A percentile compares a stretch with the other conserved stretches of the same genome.
Evolutionary conservation across 306 rosid species (phyloP).

Genomic region (Vigna hirtella): DNA sequence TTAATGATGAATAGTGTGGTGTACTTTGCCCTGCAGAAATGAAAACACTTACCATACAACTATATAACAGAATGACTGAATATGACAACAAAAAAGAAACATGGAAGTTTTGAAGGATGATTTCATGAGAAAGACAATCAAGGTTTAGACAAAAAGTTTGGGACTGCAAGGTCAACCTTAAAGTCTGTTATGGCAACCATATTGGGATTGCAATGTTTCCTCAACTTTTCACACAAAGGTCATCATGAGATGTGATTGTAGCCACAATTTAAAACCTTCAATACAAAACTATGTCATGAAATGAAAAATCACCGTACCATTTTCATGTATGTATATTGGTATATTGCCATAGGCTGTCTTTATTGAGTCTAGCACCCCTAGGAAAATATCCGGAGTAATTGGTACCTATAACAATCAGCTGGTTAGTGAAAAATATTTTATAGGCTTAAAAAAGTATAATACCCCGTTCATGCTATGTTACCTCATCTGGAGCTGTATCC

Average conservation of each 20-base stretch:
- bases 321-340: slow-evolving; percentile 64
- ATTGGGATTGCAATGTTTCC: too few species aligned
- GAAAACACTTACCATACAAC: not conserved
- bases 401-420: slow-evolving; percentile 47
- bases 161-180: too few species aligned
- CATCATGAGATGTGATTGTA: too few species aligned
- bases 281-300: not conserved
- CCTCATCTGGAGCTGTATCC: slow-evolving; percentile 30
- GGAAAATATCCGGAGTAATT: slow-evolving; percentile 42
- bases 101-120: not conserved
- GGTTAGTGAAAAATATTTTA: slow-evolving; percentile 14
- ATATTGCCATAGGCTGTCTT: slow-evolving; percentile 55
- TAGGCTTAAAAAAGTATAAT: not conserved
- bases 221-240: too few species aligned
- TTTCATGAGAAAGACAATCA: too few species aligned
- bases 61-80: not conserved
- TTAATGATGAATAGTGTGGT: slow-evolving; percentile 57
- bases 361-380: slow-evolving; percentile 42
- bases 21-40: slow-evolving; percentile 58
- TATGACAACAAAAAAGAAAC: not conserved
- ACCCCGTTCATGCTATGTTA: slow-evolving; percentile 33
- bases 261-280: too few species aligned
- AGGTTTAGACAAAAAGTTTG: too few species aligned
- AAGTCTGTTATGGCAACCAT: too few species aligned
- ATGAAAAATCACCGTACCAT: slow-evolving; percentile 44